phyloP scores from a whole-genome alignment of 2,329 filamentous ascomycete genomes.

The Colletotrichum brevisporum region DNA sequence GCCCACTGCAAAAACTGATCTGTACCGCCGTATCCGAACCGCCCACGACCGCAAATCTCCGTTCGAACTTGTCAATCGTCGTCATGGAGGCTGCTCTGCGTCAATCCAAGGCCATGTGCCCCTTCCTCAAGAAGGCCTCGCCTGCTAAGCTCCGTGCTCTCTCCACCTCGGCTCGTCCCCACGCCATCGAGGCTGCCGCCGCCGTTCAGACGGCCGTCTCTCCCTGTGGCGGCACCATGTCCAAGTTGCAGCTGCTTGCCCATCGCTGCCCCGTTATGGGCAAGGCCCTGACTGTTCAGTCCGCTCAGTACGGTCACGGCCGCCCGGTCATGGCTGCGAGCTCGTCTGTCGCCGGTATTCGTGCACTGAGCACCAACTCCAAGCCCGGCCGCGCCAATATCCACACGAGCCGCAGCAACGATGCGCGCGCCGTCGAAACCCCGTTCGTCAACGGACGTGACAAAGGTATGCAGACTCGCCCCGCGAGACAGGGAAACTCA shows the following conservation, averaged over 20 bases:
- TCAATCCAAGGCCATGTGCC: slow-evolving; percentile 97
- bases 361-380: slow-evolving; percentile 64
- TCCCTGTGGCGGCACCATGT: slow-evolving; percentile 92
- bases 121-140: slow-evolving; percentile 95
- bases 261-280: slow-evolving; percentile 99
- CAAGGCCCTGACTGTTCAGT: slow-evolving; percentile 93
- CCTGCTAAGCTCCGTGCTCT: slow-evolving; percentile 92
- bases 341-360: slow-evolving; percentile 63
- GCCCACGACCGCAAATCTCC: slow-evolving; percentile 9
- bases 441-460: slow-evolving; percentile 63
- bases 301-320: slow-evolving; percentile 67
- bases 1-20: slow-evolving; percentile 22
- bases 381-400: slow-evolving; percentile 78
- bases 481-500: not conserved
- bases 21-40: slow-evolving; percentile 2
- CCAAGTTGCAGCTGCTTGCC: slow-evolving; percentile 94
- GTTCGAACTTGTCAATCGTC: slow-evolving; percentile 25
- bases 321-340: slow-evolving; percentile 55
- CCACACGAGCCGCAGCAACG: slow-evolving; percentile 84
- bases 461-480: slow-evolving; percentile 59
- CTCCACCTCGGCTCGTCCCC: slow-evolving; percentile 76
- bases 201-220: slow-evolving; percentile 68
- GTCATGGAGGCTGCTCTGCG: slow-evolving; percentile 94
- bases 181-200: slow-evolving; percentile 52
- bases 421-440: slow-evolving; percentile 82